These are phyloP conservation scores for Candida ortonii DNA, from an alignment of 805 yeast species.

Conservation along the genomic window DNA sequence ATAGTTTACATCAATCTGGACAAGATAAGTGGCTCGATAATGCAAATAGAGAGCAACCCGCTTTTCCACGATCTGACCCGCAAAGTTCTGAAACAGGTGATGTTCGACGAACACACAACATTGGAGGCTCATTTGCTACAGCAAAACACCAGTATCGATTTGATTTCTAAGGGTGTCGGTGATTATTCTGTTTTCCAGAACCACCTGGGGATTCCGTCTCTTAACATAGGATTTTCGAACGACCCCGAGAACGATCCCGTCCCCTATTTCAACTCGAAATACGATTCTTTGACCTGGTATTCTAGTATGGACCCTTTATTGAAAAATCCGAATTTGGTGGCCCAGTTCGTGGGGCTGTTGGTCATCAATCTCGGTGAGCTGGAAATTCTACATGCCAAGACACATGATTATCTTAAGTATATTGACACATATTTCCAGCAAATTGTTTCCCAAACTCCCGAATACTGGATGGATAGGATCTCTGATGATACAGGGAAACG, in stretches of 20 bases:
- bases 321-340: constrained; percentile 51
- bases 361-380: constrained; percentile 53
- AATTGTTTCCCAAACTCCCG: constrained; percentile 26
- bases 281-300: constrained; percentile 59
- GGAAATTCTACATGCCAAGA: constrained; percentile 51
- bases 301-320: constrained; percentile 44
- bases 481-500: constrained; percentile 25
- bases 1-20: constrained; percentile 53
- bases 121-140: constrained; percentile 49
- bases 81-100: constrained; percentile 46
- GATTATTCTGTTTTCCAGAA: constrained; percentile 62
- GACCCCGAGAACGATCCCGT: constrained; percentile 44
- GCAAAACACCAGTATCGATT: constrained; percentile 35
- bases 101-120: constrained; percentile 38
- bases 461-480: constrained; percentile 28
- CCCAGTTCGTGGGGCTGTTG: constrained; percentile 58
- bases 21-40: constrained; percentile 50
- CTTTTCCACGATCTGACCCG: constrained; percentile 45
- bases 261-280: constrained; percentile 56
- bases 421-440: constrained; percentile 37
- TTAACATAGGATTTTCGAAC: constrained; percentile 43
- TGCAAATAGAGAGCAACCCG: constrained; percentile 55
- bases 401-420: constrained; percentile 45
- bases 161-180: constrained; percentile 47
- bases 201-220: constrained; percentile 65